Base-by-base conservation (phyloP, 2,329 filamentous ascomycete species). In the Colletotrichum camelliae region DNA sequence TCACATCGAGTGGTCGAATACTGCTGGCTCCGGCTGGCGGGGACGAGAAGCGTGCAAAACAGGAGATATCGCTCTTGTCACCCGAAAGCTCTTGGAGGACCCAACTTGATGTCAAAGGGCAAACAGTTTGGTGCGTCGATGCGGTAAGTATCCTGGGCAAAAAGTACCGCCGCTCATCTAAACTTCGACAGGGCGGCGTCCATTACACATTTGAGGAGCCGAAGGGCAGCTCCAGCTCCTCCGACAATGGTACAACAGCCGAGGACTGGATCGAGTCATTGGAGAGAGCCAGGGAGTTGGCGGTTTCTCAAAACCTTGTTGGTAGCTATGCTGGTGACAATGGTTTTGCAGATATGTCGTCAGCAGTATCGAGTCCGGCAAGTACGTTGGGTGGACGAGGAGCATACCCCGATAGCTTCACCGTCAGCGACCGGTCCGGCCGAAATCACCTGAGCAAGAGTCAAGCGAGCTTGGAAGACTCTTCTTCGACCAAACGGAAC, bases 1-100 rank as follows among this genome's bases (percentile, higher is more conserved):
- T 99, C 70, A 99, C 97, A 4, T 97, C 95, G 1, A 95, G 94
- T 80, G 97, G 94, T 18, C 93, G 97, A 58, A 94, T 99, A 68
- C 93, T 99, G 64, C 90, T 99, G 81, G 96, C 95, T 15, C 95
- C 97, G 7, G 94, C 96, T 29, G 96, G 96, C 8, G 97, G 96
- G 1, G 97, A 98, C 78, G 96, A 98, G 82, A 99, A 99, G 87
- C 96, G 97, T 84, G 91, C 95, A 27, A 99, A 99, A 83, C 91
- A 95, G 80, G 97, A 99, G 79, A 92, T 99, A 43, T 95, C 95
- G n/a, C 88, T 99, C 31, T 87, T 98, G 24, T 89, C 90, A 3
- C 88, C 93, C 3, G 96, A 95, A 69, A 95, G 93, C 79, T 88
- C 91, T 31, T 98, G 95, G 93, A 94, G 91, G 82, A 95, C 90